Evolutionary conservation across 441 rosid species (phyloP).

Genomic region (Jatropha multifida): DNA sequence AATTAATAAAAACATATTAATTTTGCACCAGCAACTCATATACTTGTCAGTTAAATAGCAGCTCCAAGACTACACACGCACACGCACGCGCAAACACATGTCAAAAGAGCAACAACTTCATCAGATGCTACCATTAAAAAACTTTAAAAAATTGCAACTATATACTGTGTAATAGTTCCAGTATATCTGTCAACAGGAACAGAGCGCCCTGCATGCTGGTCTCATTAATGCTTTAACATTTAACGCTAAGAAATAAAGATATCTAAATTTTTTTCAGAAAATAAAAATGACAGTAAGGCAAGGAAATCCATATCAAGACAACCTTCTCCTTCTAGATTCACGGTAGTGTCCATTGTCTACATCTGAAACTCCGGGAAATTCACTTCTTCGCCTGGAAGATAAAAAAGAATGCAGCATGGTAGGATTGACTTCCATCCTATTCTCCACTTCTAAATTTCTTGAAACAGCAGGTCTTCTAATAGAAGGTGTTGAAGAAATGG

Average conservation of each 20-base stretch:
- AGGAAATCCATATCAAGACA: constrained; percentile 6
- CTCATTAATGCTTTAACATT: not conserved
- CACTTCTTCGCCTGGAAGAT: constrained; percentile 18
- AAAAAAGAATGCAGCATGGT: not conserved
- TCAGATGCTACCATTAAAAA: not conserved
- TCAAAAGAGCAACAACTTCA: not conserved
- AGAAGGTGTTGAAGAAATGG: constrained; percentile 34
- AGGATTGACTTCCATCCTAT: constrained; percentile 11
- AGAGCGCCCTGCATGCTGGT: not conserved
- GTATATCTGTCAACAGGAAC: not conserved
- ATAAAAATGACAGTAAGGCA: not conserved
- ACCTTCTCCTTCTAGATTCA: constrained; percentile 21
- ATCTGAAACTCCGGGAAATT: constrained; percentile 17
- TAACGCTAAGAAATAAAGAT: not conserved
- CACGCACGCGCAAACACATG: no score
- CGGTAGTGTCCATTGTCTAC: not conserved
- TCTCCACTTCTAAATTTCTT: constrained; percentile 32
- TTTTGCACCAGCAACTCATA: not conserved
- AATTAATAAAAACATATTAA: not conserved
- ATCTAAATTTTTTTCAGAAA: not conserved
- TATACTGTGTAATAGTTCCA: not conserved
- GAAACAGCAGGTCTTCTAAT: constrained; percentile 39
- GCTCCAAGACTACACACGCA: not conserved
- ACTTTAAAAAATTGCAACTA: not conserved
- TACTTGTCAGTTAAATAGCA: constrained; percentile 1